Percentiles rank a stretch among this genome's conserved stretches.
Evolutionary conservation across 257 asterid species (phyloP).

Genomic region (Phtheirospermum japonicum): DNA sequence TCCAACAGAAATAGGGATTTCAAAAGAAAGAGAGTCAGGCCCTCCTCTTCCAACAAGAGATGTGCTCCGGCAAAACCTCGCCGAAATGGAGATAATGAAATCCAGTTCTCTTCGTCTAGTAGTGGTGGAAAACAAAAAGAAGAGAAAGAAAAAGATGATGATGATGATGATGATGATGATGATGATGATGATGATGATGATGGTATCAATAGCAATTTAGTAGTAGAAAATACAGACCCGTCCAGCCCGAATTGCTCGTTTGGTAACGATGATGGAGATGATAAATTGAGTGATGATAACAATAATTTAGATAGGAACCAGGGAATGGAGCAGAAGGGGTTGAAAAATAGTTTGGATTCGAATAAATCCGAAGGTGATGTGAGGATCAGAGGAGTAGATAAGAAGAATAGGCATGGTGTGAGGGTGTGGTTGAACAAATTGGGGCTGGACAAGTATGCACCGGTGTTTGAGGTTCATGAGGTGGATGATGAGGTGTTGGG

Average conservation of each 20-base stretch:
- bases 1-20: constrained; percentile 30
- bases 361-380: no score
- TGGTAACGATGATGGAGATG: constrained; percentile 13
- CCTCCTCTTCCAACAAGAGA: constrained; percentile 28
- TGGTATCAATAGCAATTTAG: constrained; percentile 23
- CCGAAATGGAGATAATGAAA: no score
- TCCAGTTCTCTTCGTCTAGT: no score
- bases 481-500: constrained; percentile 66
- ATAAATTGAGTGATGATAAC: constrained; percentile 23
- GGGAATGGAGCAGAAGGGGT: constrained; percentile 18
- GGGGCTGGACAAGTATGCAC: constrained; percentile 48
- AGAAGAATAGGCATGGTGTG: constrained; percentile 34
- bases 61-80: no score
- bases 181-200: constrained; percentile 30
- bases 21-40: constrained; percentile 32
- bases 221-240: constrained; percentile 21
- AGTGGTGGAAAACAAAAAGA: constrained; percentile 17
- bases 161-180: no score
- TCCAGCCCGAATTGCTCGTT: constrained; percentile 18
- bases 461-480: constrained; percentile 58
- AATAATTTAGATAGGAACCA: constrained; percentile 18
- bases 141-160: no score
- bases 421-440: constrained; percentile 47
- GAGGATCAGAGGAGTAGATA: no score
- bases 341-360: constrained; percentile 17